A percentile compares a stretch with the other conserved stretches of the same genome.
Evolutionary conservation across 768 basidiomycete genomes (phyloP).

Genomic region (Leccinum subgranulosum): DNA sequence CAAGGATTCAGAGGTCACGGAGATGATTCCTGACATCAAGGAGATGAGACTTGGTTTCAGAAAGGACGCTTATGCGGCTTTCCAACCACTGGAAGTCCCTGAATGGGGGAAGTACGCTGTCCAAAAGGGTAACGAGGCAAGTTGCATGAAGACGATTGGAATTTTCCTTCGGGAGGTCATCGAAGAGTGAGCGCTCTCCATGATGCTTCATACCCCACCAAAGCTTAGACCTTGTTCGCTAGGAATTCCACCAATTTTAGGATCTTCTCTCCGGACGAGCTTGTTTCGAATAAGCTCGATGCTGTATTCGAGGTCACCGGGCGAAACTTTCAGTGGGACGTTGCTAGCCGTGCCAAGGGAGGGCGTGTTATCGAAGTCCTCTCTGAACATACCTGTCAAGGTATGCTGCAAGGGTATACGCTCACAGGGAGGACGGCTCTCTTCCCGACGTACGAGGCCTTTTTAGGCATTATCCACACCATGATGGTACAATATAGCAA

Average conservation of each 20-base stretch:
- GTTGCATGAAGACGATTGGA: constrained; percentile 75
- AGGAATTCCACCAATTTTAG: constrained; percentile 79
- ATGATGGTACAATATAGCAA: constrained; percentile 92
- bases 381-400: constrained; percentile 85
- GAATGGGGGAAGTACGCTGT: constrained; percentile 59
- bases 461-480: constrained; percentile 85
- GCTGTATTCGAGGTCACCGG: constrained; percentile 65
- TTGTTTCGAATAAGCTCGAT: constrained; percentile 86
- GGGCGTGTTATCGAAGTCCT: constrained; percentile 88
- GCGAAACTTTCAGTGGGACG: constrained; percentile 87
- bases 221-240: not conserved
- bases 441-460: constrained; percentile 90
- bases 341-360: constrained; percentile 58
- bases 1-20: constrained; percentile 55
- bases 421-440: constrained; percentile 82
- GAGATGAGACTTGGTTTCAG: constrained; percentile 66
- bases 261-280: constrained; percentile 89
- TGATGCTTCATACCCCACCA: not conserved
- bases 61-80: constrained; percentile 63
- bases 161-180: constrained; percentile 55
- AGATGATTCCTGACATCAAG: constrained; percentile 51
- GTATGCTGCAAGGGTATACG: constrained; percentile 91
- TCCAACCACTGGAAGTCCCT: constrained; percentile 59
- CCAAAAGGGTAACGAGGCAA: constrained; percentile 55
- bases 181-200: constrained; percentile 38